Base-by-base conservation (phyloP, 2,329 filamentous ascomycete species). In the Colletotrichum phormii region DNA sequence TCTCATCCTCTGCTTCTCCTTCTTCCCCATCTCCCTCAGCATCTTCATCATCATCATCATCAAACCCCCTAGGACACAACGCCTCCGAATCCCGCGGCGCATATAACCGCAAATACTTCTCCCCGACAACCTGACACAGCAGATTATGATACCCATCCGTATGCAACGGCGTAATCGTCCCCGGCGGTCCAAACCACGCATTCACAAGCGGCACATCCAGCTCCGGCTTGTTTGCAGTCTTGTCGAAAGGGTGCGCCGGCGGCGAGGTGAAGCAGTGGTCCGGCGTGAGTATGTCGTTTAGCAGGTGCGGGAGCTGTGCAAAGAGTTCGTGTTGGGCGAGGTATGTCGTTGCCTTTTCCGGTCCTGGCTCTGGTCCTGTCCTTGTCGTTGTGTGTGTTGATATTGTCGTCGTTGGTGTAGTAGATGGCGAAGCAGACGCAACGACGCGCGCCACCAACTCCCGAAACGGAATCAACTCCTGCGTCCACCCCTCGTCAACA, bases 131-230 rank as follows among this genome's bases (percentile, higher is more conserved):
- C 81, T 98, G 97, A 29, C 92, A 92, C 5, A 98, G 89, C 60
- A 98, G 90, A 79, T 98, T 98, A 80, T 98, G 94, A 81, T 98
- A 97, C 1, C 94, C 94, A 78, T 98, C 97, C 1, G 95, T 97
- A 81, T 99, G 97, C 0, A 98, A 86, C 1, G 97, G 97, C 0
- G 95, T 98, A 75, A 98, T 95, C 0, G 97, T 98, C 62, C 91
- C 92, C 0, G 91, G 86, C 0, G 97, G 97, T 0, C 97, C 97
- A 75, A 98, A 93, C 97, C 97, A 99, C 8, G 94, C 95, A 81
- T 98, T 97, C 22, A 97, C 64, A 5, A 75, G 63, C n/a, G 74
- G 72, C 8, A 75, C 31, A 5, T 33, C 64, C 2, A 74, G 63
- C 46, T 74, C 72, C 3, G 72, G 65, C 42, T 75, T 75, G 63